Conservation (phyloP, 1,139 yeast species). For the Pichia sp. region DNA sequence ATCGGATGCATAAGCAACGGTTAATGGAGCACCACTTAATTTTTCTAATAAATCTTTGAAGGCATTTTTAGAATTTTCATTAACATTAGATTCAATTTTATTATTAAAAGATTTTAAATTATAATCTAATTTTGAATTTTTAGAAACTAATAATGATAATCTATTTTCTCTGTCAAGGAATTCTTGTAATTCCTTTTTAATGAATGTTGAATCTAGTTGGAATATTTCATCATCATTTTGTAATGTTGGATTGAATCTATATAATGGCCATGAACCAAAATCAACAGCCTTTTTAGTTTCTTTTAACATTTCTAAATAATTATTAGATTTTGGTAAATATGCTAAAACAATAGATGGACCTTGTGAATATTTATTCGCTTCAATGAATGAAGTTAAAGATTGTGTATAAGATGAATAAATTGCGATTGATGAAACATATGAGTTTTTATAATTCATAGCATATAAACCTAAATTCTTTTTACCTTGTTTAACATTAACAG, state of each 20-base stretch:
- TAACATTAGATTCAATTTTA: conserved; percentile 48
- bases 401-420: conserved; percentile 92
- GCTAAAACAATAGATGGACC: conserved; percentile 94
- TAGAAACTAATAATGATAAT: conserved; percentile 64
- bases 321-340: conserved; percentile 66
- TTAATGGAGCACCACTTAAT: conserved; percentile 86
- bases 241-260: conserved; percentile 67
- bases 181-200: conserved; percentile 67
- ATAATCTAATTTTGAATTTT: conserved; percentile 72
- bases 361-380: conserved; percentile 68
- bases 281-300: conserved; percentile 90
- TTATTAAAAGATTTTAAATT: conserved; percentile 62
- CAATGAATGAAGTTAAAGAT: conserved; percentile 78
- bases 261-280: conserved; percentile 93
- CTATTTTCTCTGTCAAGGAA: conserved; percentile 89
- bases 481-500: conserved; percentile 43
- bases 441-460: conserved; percentile 89
- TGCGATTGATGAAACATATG: conserved; percentile 92
- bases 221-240: conserved; percentile 48
- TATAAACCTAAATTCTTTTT: conserved; percentile 92
- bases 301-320: conserved; percentile 68
- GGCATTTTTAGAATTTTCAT: conserved; percentile 66
- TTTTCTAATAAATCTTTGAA: conserved; percentile 75
- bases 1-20: conserved; percentile 88
- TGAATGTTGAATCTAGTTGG: conserved; percentile 76